phyloP scores from a whole-genome alignment of 768 basidiomycete genomes.

The Cubamyces sp. region DNA sequence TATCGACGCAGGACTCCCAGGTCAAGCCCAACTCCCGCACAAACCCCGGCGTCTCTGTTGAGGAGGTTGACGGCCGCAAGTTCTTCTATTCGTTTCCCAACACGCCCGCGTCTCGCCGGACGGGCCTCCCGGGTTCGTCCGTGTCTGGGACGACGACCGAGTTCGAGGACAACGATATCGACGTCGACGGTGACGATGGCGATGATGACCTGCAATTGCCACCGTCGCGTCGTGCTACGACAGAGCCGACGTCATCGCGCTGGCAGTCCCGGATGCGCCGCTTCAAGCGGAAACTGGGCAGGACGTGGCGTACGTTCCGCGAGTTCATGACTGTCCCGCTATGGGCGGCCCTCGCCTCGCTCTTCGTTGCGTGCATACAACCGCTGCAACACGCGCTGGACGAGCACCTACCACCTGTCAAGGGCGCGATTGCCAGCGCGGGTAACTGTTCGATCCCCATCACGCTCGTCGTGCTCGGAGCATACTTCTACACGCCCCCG shows the following conservation, averaged over 20 bases:
- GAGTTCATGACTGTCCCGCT: constrained; percentile 90
- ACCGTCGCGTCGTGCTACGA: constrained; percentile 14
- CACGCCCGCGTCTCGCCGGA: constrained; percentile 38
- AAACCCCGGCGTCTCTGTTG: constrained; percentile 25
- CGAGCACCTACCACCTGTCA: constrained; percentile 63
- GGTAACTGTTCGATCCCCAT: constrained; percentile 86
- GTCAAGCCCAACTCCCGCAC: constrained; percentile 6
- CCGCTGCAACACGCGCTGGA: constrained; percentile 77
- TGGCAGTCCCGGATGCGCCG: constrained; percentile 36
- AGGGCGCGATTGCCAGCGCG: constrained; percentile 65
- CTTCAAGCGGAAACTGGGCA: constrained; percentile 31
- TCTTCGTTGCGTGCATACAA: constrained; percentile 76
- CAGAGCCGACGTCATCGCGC: constrained; percentile 29
- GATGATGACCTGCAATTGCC: constrained; percentile 28
- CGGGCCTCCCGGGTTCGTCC: constrained; percentile 17
- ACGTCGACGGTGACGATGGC: constrained; percentile 29
- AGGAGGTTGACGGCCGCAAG: constrained; percentile 29
- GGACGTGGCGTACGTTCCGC: constrained; percentile 49
- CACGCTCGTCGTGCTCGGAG: constrained; percentile 90
- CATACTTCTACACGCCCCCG: constrained; percentile 75
- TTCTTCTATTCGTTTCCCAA: constrained; percentile 73
- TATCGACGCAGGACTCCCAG: constrained; percentile 19
- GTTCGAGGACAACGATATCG: constrained; percentile 30
- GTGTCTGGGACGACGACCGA: constrained; percentile 24
- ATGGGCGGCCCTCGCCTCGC: constrained; percentile 74